Base-by-base conservation (phyloP, 2,329 filamentous ascomycete species). In the Leptodontidium sp. region DNA sequence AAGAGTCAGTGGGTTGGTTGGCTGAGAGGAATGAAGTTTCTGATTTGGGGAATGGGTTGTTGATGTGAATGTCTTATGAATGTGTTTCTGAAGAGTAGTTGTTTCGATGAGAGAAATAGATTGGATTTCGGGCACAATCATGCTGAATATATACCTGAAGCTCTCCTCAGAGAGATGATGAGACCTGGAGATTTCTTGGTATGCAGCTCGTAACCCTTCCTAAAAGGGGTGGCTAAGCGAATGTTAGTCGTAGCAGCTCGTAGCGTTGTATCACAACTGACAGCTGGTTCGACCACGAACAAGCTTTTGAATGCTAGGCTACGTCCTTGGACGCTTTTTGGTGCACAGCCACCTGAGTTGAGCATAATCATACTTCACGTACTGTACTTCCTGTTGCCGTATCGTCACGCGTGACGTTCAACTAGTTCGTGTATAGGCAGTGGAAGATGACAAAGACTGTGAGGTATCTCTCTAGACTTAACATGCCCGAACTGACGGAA, bases 161-260 rank as follows among this genome's bases (percentile, higher is more conserved):
- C 2, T 21, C n/a, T 29, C 21, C n/a, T 40, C n/a, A 43, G 38
- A 15, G 6, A 50, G 35, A 40, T 15, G n/a, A 43, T 40, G 11
- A 8, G 14, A 24, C 12, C 9, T 24, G 14, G 24, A 26, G 55
- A 38, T 12, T 2, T 21, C 6, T 2, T 11, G 21, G 11, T 26
- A 45, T 40, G 38, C n/a, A 59, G 55, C 55, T 59, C 55, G 35
- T 38, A 29, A 43, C 38, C 38, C 21, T 59, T 26, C 55, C 55
- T 4, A 9, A 43, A 4, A 14, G 21, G 21, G n/a, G 1, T 6
- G 24, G 53, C 53, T 35, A 40, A 40, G 53, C n/a, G 53, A 58
- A 38, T 14, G n/a, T 26, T 9, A 21, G 2, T 9, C 32, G 53
- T 58, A 58, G 32, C 53, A 58, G 26, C 50, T 45, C 38, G 21